Evolutionary conservation across 768 basidiomycete genomes (phyloP).

Genomic region (Kwoniella dejecticola): DNA sequence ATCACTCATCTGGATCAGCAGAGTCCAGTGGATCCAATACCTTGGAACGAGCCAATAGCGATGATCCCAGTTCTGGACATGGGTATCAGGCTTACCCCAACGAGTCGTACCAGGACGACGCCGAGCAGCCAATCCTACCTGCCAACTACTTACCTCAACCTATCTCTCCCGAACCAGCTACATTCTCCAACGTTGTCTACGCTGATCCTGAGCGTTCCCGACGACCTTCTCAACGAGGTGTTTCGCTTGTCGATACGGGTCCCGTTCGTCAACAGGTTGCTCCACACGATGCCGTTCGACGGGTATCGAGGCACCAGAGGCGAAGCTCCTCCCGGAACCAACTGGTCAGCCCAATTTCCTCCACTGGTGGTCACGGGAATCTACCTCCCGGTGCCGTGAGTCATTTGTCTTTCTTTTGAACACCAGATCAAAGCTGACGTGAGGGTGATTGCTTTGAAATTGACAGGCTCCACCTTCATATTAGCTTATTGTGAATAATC

Average conservation of each 20-base stretch:
- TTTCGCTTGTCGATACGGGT: conserved; percentile 78
- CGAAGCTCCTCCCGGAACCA: conserved; percentile 41
- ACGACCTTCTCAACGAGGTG: conserved; percentile 65
- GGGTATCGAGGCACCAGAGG: conserved; percentile 67
- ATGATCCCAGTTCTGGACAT: conserved; percentile 29
- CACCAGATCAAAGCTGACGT: background rate
- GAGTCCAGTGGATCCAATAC: conserved; percentile 39
- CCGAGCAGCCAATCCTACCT: conserved; percentile 42
- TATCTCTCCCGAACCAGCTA: conserved; percentile 55
- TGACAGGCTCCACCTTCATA: conserved; percentile 19
- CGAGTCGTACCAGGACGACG: conserved; percentile 37
- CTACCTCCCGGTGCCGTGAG: conserved; percentile 54
- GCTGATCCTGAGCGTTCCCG: conserved; percentile 55
- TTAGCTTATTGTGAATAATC: no score
- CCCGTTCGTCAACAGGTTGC: conserved; percentile 69
- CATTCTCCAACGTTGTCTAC: conserved; percentile 46
- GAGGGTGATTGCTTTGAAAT: no score
- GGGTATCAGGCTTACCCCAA: conserved; percentile 24
- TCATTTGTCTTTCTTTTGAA: conserved; percentile 1
- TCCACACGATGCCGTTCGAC: conserved; percentile 61
- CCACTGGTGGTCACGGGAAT: conserved; percentile 23
- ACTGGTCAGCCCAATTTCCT: conserved; percentile 37
- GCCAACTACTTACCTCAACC: conserved; percentile 33
- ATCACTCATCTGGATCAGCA: conserved; percentile 51
- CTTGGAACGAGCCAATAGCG: conserved; percentile 30